Evolutionary conservation across 257 asterid species (phyloP).

Genomic region (Linderniella brevidens): DNA sequence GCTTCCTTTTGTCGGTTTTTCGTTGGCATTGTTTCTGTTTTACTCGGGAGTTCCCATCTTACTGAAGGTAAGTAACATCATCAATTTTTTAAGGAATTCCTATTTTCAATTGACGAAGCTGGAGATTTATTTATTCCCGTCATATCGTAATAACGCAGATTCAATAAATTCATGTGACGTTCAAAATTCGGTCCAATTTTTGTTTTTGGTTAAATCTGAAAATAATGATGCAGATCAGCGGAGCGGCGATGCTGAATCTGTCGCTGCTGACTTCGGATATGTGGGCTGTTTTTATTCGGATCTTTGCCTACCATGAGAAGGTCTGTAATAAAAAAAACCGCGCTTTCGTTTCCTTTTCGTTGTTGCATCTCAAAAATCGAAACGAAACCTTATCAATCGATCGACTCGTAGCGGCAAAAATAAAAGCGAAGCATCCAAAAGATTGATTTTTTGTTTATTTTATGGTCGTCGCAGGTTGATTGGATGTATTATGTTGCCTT

Average conservation of each 20-base stretch:
- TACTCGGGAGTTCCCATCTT: conserved; percentile 75
- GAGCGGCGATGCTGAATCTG: conserved; percentile 79
- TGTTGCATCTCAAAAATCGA: too few relatives aligned
- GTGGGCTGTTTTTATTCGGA: conserved; percentile 94
- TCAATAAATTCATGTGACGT: not conserved
- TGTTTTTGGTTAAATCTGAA: too few relatives aligned
- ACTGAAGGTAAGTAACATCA: conserved; percentile 34
- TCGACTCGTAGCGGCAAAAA: not conserved
- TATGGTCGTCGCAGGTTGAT: conserved; percentile 58
- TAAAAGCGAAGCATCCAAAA: too few relatives aligned
- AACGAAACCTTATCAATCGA: too few relatives aligned
- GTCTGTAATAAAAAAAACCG: too few relatives aligned
- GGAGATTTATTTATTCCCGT: too few relatives aligned
- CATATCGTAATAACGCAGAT: too few relatives aligned
- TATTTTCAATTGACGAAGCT: too few relatives aligned
- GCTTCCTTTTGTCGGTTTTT: conserved; percentile 74
- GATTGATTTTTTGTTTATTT: too few relatives aligned
- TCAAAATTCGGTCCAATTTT: too few relatives aligned
- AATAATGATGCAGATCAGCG: conserved; percentile 89
- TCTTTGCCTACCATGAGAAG: conserved; percentile 84
- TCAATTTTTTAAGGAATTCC: too few relatives aligned
- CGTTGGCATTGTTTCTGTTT: conserved; percentile 74
- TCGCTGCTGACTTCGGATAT: conserved; percentile 87
- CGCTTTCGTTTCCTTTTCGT: too few relatives aligned
- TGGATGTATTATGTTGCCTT: conserved; percentile 89